Evolutionary conservation across 371 early-diverging fungal genomes (phyloP).

Genomic region (Mortierella sp.): DNA sequence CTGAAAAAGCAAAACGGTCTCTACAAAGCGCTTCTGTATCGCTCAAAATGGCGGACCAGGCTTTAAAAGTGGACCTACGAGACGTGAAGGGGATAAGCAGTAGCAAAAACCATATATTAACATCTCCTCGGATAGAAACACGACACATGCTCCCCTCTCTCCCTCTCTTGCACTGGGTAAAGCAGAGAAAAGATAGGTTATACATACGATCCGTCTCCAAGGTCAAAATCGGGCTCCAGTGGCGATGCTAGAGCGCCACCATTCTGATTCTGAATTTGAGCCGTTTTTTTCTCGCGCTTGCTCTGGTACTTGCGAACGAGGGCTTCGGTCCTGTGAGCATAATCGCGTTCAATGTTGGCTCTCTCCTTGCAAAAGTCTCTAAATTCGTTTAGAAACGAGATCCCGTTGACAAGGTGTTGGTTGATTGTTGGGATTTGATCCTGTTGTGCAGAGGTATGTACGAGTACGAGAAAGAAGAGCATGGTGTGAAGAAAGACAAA

Average conservation of each 20-base stretch:
- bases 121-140: too few species aligned
- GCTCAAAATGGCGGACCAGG: conserved; percentile 69
- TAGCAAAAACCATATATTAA: background rate
- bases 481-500: background rate
- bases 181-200: background rate
- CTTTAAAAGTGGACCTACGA: conserved; percentile 57
- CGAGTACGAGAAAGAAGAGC: background rate
- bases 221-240: conserved; percentile 48
- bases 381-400: conserved; percentile 72
- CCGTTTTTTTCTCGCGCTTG: conserved; percentile 53
- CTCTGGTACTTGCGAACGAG: conserved; percentile 70
- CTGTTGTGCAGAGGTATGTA: too few species aligned
- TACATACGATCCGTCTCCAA: conserved; percentile 49
- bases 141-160: too few species aligned
- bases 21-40: conserved; percentile 70
- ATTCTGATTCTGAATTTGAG: conserved; percentile 12
- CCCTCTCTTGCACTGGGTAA: too few species aligned
- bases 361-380: conserved; percentile 81
- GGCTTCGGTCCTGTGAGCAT: conserved; percentile 75
- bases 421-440: conserved; percentile 68
- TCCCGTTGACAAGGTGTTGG: conserved; percentile 67
- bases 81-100: background rate
- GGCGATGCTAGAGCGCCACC: conserved; percentile 44
- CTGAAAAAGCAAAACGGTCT: conserved; percentile 66
- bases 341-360: conserved; percentile 79